Conservation (phyloP, 2,329 filamentous ascomycete species). For the Exophiala oligosperma region DNA sequence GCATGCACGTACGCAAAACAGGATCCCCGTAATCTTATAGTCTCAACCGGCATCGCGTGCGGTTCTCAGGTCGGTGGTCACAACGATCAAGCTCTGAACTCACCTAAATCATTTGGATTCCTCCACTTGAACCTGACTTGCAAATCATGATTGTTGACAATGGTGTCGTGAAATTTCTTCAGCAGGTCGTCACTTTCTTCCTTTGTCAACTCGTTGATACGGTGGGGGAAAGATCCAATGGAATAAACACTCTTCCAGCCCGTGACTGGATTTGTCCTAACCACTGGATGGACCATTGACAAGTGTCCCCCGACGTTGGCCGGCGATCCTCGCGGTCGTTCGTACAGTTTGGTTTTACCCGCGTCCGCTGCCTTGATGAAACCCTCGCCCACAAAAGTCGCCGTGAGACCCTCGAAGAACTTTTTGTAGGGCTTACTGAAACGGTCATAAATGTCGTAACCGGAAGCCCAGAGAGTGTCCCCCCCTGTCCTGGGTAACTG, state of each 20-base stretch:
- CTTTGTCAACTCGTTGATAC: constrained; percentile 46
- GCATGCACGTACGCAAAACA: no score
- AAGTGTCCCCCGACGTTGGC: constrained; percentile 56
- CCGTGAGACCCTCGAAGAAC: constrained; percentile 61
- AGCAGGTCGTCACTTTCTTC: constrained; percentile 46
- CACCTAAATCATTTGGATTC: constrained; percentile 49
- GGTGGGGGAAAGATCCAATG: constrained; percentile 41
- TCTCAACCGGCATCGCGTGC: no score
- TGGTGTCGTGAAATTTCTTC: constrained; percentile 43
- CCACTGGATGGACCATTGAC: constrained; percentile 54
- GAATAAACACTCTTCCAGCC: constrained; percentile 61
- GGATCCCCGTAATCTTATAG: no score
- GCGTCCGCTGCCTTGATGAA: constrained; percentile 51
- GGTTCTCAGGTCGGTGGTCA: no score
- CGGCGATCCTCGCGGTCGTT: constrained; percentile 51
- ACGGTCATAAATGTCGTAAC: constrained; percentile 67
- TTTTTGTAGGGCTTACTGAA: constrained; percentile 52
- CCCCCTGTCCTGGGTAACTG: constrained; percentile 56
- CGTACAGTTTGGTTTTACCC: constrained; percentile 37
- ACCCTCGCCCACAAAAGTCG: constrained; percentile 51
- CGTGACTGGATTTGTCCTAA: constrained; percentile 64
- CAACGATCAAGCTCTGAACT: constrained; percentile 12
- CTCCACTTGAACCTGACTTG: constrained; percentile 53
- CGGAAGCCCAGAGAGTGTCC: constrained; percentile 67
- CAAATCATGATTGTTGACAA: constrained; percentile 53